Evolutionary conservation across 2,329 filamentous ascomycete species (phyloP).

Genomic region (Monascus ruber): DNA sequence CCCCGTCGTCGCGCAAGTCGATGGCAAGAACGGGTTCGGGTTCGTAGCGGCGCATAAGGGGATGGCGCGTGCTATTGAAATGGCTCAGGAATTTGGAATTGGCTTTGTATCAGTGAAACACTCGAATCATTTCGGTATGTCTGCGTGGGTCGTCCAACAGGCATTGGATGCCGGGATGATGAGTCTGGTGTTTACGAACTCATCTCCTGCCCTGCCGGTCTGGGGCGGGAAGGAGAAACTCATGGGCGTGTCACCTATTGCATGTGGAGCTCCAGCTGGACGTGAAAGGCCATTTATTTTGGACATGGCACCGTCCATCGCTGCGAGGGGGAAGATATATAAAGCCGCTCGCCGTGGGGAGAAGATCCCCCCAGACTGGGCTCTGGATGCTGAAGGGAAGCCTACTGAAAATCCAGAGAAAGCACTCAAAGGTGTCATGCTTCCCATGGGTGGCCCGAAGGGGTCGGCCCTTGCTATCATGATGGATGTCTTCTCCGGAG

Average conservation of each 20-base stretch:
- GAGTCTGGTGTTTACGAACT: slow-evolving; percentile 60
- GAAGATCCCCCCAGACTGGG: slow-evolving; percentile 49
- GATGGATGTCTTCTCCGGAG: slow-evolving; percentile 81
- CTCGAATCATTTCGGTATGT: slow-evolving; percentile 77
- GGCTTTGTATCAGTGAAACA: slow-evolving; percentile 66
- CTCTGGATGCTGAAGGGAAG: slow-evolving; percentile 57
- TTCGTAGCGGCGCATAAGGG: slow-evolving; percentile 57
- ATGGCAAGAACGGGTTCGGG: slow-evolving; percentile 62
- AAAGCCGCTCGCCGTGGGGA: slow-evolving; percentile 33
- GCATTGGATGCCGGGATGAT: slow-evolving; percentile 62
- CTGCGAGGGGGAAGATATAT: slow-evolving; percentile 36
- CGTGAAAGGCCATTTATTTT: slow-evolving; percentile 46
- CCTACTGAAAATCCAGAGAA: slow-evolving; percentile 59
- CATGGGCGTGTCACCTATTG: slow-evolving; percentile 61
- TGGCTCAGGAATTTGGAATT: slow-evolving; percentile 55
- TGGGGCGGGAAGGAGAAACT: slow-evolving; percentile 59
- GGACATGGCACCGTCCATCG: slow-evolving; percentile 37
- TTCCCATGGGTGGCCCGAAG: slow-evolving; percentile 77
- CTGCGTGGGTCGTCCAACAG: slow-evolving; percentile 67
- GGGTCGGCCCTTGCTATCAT: slow-evolving; percentile 66
- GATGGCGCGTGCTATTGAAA: slow-evolving; percentile 56
- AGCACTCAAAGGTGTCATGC: slow-evolving; percentile 67
- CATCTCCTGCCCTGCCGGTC: slow-evolving; percentile 58
- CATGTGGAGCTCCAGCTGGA: slow-evolving; percentile 62
- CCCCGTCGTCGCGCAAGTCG: slow-evolving; percentile 58